Conservation (phyloP, 345 rosid genomes). For the Gossypium herbaceum region DNA sequence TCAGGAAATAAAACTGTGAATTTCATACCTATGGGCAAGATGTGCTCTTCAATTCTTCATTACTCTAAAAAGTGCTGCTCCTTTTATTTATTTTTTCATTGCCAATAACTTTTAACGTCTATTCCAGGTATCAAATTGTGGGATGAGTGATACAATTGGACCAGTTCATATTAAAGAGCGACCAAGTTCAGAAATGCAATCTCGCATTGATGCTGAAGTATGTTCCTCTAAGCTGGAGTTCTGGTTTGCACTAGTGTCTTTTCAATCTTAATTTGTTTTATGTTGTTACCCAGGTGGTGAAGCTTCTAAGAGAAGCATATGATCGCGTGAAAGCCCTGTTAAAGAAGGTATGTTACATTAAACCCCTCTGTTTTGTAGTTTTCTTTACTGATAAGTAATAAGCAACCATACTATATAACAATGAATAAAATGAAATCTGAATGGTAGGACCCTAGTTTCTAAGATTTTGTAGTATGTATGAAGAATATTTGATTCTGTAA, state of each 20-base stretch:
- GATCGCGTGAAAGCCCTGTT: constrained; percentile 80
- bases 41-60: background rate
- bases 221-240: constrained; percentile 10
- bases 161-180: constrained; percentile 93
- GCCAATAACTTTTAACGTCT: background rate
- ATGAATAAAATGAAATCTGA: background rate
- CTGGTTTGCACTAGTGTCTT: background rate
- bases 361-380: background rate
- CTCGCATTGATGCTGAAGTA: constrained; percentile 96
- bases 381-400: background rate
- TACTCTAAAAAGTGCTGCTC: background rate
- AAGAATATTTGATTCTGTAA: background rate
- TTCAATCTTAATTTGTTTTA: constrained; percentile 13
- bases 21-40: background rate
- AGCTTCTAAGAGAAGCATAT: constrained; percentile 88
- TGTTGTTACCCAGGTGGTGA: constrained; percentile 62
- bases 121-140: constrained; percentile 3
- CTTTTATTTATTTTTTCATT: background rate
- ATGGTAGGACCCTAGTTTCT: background rate
- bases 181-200: constrained; percentile 94
- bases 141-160: constrained; percentile 32
- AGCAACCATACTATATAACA: background rate
- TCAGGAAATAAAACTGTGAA: background rate
- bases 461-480: background rate
- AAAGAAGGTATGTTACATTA: constrained; percentile 56